Evolutionary conservation across 257 asterid genomes (phyloP).

Genomic region (Primulina eburnea): DNA sequence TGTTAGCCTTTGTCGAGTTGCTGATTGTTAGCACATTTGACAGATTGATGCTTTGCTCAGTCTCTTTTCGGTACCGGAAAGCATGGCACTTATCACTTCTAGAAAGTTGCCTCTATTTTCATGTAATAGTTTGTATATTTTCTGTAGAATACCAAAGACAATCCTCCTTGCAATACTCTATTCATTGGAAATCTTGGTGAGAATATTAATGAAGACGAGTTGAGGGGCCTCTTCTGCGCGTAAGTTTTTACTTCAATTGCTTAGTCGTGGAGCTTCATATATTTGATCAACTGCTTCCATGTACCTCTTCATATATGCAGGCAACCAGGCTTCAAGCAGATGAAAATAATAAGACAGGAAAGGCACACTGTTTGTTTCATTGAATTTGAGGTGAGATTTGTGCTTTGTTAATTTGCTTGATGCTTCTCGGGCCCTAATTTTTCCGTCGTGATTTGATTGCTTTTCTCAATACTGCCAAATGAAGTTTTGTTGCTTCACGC

Average conservation of each 20-base stretch:
- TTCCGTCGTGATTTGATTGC: constrained; percentile 3
- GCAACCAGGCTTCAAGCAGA: constrained; percentile 98
- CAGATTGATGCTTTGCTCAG: background rate
- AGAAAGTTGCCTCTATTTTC: background rate
- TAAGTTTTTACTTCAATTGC: constrained; percentile 39
- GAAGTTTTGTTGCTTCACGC: constrained; percentile 28
- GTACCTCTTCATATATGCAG: constrained; percentile 38
- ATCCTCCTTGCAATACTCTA: constrained; percentile 98
- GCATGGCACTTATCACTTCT: too few species aligned
- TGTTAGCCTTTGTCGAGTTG: background rate
- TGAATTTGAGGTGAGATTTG: constrained; percentile 85
- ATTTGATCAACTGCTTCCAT: constrained; percentile 2
- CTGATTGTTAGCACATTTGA: background rate
- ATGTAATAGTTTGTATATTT: background rate
- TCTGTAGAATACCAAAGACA: constrained; percentile 86
- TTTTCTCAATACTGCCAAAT: constrained; percentile 3
- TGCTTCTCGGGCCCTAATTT: constrained; percentile 17
- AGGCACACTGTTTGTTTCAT: constrained; percentile 99
- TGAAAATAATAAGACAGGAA: constrained; percentile 93
- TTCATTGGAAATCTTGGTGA: constrained; percentile 99
- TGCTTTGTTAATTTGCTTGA: constrained; percentile 9
- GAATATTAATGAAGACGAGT: constrained; percentile 90
- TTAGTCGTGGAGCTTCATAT: constrained; percentile 9
- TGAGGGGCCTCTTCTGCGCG: constrained; percentile 77
- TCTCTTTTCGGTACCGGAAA: too few species aligned